phyloP scores from a whole-genome alignment of 352 stramenopile species.

The Aphanomyces astaci region DNA sequence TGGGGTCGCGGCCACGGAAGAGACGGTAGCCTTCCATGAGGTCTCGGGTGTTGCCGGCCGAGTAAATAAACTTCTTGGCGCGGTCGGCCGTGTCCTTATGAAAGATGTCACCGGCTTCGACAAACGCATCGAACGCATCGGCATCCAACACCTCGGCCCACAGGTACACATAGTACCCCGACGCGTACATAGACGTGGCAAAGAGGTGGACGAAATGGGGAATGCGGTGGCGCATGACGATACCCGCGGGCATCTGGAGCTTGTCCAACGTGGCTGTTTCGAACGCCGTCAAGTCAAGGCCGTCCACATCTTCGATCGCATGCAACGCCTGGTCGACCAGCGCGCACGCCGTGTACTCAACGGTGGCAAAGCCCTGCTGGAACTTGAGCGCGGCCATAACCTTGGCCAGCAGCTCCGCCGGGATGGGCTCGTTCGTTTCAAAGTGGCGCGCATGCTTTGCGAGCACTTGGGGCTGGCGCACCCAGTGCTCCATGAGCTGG shows the following conservation, averaged over 20 bases:
- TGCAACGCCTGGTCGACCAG: conserved; percentile 53
- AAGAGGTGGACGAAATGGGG: conserved; percentile 60
- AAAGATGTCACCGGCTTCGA: conserved; percentile 50
- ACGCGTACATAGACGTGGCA: conserved; percentile 35
- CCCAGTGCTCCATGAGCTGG: conserved; percentile 65
- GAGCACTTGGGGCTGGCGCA: conserved; percentile 42
- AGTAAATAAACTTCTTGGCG: conserved; percentile 49
- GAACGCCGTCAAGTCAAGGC: conserved; percentile 46
- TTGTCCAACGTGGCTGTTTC: conserved; percentile 44
- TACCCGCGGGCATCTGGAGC: conserved; percentile 47
- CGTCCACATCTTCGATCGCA: conserved; percentile 33
- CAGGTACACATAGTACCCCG: conserved; percentile 53
- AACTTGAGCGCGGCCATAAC: conserved; percentile 44
- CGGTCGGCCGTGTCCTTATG: conserved; percentile 34
- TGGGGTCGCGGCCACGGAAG: conserved; percentile 50
- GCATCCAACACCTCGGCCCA: conserved; percentile 56
- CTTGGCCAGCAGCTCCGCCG: conserved; percentile 40
- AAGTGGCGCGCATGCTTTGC: conserved; percentile 47
- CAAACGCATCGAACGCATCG: conserved; percentile 54
- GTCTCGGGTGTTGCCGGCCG: conserved; percentile 42
- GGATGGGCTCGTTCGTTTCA: conserved; percentile 41
- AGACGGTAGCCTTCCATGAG: conserved; percentile 45
- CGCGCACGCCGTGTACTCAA: conserved; percentile 58
- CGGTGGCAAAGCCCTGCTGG: conserved; percentile 47
- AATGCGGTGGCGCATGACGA: conserved; percentile 56